Conservation (phyloP, 495 filamentous ascomycete genomes). For the Parachaetomium inaequale region DNA sequence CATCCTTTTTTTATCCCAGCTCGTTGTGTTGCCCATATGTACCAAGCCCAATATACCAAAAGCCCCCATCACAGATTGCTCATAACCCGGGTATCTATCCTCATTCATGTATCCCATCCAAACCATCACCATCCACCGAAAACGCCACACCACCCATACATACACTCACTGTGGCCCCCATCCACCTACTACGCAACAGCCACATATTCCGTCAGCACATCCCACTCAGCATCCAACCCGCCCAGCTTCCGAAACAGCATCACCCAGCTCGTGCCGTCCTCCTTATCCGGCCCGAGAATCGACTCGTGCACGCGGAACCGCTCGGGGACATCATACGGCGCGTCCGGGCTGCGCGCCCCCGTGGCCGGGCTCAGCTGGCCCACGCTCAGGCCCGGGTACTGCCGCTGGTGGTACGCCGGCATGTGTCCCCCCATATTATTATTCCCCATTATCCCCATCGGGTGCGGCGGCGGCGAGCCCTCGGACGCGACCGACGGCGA, state of each 20-base stretch:
- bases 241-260: slow-evolving; percentile 32
- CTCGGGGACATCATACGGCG: slow-evolving; percentile 35
- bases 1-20: too few relatives aligned
- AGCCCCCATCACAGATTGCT: neutral
- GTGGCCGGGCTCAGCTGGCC: slow-evolving; percentile 6
- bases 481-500: slow-evolving; percentile 14
- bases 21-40: too few relatives aligned
- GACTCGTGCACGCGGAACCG: slow-evolving; percentile 30
- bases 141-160: neutral
- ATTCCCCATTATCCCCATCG: slow-evolving; percentile 3
- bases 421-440: neutral
- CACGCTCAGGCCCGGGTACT: neutral
- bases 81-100: slow-evolving; percentile 2
- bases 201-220: slow-evolving; percentile 31
- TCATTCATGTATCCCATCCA: neutral
- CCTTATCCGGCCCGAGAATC: slow-evolving; percentile 30
- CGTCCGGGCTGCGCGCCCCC: slow-evolving; percentile 21
- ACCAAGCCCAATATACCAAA: neutral
- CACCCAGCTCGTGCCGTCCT: slow-evolving; percentile 32
- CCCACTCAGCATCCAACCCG: slow-evolving; percentile 29
- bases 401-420: neutral
- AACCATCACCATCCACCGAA: neutral
- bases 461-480: neutral
- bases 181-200: slow-evolving; percentile 16
- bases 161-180: too few relatives aligned